Evolutionary conservation across 139 green algal genomes (phyloP).

Genomic region (Pleodorina starrii): DNA sequence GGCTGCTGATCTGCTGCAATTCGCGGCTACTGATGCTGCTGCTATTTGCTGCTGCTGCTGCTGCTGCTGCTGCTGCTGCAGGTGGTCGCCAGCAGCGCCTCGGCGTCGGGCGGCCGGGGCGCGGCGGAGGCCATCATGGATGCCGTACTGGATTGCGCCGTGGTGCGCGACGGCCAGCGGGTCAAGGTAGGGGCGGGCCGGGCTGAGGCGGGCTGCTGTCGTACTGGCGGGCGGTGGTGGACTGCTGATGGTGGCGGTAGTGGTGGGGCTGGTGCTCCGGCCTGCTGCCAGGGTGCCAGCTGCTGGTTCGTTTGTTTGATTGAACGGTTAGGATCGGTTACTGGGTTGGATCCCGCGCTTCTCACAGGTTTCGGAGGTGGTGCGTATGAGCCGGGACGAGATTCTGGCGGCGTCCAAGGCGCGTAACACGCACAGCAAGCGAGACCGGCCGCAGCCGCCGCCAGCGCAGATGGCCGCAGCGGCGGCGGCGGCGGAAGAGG

Average conservation of each 20-base stretch:
- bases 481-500: constrained; percentile 18
- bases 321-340: too few relatives aligned
- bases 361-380: constrained; percentile 43
- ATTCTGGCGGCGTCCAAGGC: constrained; percentile 49
- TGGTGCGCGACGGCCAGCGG: background rate
- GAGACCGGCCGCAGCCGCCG: constrained; percentile 42
- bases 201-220: too few relatives aligned
- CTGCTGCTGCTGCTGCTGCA: too few relatives aligned
- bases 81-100: constrained; percentile 35
- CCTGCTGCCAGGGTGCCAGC: too few relatives aligned
- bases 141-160: constrained; percentile 47
- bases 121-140: constrained; percentile 47
- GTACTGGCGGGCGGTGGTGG: too few relatives aligned
- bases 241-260: too few relatives aligned
- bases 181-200: background rate
- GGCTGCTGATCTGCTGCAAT: too few relatives aligned
- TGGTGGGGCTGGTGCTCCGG: too few relatives aligned
- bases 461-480: constrained; percentile 41
- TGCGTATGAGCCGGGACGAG: constrained; percentile 36
- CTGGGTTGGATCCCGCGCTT: too few relatives aligned
- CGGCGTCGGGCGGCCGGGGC: background rate
- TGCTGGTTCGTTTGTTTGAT: too few relatives aligned
- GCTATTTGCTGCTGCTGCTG: too few relatives aligned
- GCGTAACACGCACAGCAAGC: constrained; percentile 64
- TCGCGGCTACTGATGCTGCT: too few relatives aligned